Conservation (phyloP, 495 filamentous ascomycete species). For the Elaphomyces granulatus region DNA sequence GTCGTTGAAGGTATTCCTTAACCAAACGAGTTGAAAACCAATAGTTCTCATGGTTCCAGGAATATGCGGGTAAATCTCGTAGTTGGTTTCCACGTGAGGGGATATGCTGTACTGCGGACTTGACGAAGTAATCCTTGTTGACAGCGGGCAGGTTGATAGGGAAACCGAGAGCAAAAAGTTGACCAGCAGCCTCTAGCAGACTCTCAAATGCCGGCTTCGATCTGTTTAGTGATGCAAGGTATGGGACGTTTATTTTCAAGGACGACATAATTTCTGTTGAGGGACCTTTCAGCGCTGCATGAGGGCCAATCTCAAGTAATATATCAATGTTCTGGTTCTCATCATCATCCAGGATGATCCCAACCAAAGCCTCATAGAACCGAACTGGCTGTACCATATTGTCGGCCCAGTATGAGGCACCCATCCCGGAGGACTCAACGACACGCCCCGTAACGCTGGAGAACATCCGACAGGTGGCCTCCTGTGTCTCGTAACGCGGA, state of each 20-base stretch:
- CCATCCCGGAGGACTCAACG: constrained; percentile 12
- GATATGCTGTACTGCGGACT: neutral
- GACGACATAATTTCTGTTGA: constrained; percentile 5
- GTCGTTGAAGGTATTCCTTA: constrained; percentile 13
- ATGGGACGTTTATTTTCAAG: neutral
- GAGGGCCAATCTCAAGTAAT: constrained; percentile 40
- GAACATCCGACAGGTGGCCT: constrained; percentile 28
- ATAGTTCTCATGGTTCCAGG: constrained; percentile 18
- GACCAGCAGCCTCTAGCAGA: constrained; percentile 1
- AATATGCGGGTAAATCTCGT: constrained; percentile 11
- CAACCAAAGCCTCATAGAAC: constrained; percentile 20
- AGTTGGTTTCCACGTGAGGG: no score
- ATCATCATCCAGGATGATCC: constrained; percentile 12
- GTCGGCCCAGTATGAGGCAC: constrained; percentile 32
- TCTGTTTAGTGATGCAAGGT: neutral
- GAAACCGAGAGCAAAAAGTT: constrained; percentile 3
- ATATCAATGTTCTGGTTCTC: constrained; percentile 15
- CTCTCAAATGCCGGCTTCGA: neutral
- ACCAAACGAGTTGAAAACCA: constrained; percentile 22
- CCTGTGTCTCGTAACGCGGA: constrained; percentile 3
- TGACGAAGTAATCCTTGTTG: constrained; percentile 4
- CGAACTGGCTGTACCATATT: constrained; percentile 27
- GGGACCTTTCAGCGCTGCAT: constrained; percentile 28
- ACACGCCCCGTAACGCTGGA: constrained; percentile 7
- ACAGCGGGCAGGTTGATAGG: constrained; percentile 2